Conservation (phyloP, 805 yeast species). For the Yamadazyma sp. region DNA sequence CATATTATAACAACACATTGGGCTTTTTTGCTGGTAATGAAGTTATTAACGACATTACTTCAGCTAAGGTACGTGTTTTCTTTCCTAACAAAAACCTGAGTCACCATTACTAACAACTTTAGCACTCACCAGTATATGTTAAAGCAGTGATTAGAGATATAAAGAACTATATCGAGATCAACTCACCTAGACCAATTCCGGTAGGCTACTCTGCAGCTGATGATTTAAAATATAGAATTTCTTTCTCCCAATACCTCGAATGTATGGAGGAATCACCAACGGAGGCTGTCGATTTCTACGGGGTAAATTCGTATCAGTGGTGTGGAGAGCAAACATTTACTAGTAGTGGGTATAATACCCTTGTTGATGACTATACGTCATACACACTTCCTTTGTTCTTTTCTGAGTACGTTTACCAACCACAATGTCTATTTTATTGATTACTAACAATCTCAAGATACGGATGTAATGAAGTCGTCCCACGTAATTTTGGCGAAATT, state of each 20-base stretch:
- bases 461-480: slow-evolving; percentile 83
- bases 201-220: slow-evolving; percentile 98
- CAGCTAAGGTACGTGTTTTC: slow-evolving; percentile 44
- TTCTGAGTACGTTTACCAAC: slow-evolving; percentile 64
- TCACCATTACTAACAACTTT: slow-evolving; percentile 1
- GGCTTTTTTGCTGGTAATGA: slow-evolving; percentile 95
- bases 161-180: slow-evolving; percentile 61
- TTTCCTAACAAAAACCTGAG: background rate
- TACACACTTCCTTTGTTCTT: slow-evolving; percentile 79
- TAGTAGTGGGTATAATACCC: slow-evolving; percentile 65
- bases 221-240: slow-evolving; percentile 71
- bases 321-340: slow-evolving; percentile 84
- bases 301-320: slow-evolving; percentile 81
- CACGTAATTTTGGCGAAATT: slow-evolving; percentile 78
- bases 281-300: slow-evolving; percentile 75
- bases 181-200: slow-evolving; percentile 69
- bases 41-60: slow-evolving; percentile 73
- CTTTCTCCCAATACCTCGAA: slow-evolving; percentile 77
- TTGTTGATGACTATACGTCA: slow-evolving; percentile 67
- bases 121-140: slow-evolving; percentile 66
- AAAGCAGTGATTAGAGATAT: slow-evolving; percentile 81
- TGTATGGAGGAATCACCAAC: slow-evolving; percentile 56
- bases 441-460: slow-evolving; percentile 21
- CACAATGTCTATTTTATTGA: slow-evolving; percentile 32
- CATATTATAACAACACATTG: slow-evolving; percentile 82